These are phyloP conservation scores for Ceratocystis cacaofunesta DNA, from an alignment of 2,329 filamentous ascomycete genomes.

Conservation along the genomic window DNA sequence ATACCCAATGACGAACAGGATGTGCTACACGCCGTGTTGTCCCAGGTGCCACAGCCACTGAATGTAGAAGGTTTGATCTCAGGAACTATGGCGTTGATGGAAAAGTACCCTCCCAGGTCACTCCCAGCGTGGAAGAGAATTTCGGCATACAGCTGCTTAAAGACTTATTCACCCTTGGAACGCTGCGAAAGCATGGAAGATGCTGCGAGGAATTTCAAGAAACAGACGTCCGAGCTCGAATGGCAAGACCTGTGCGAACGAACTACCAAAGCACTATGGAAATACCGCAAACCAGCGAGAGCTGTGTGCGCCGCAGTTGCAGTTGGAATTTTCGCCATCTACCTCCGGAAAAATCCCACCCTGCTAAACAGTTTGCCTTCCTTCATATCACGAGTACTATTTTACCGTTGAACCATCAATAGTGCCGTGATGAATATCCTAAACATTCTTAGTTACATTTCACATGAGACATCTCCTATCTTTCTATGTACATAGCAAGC, in stretches of 20 bases:
- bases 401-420: neutral
- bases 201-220: constrained; percentile 51
- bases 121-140: constrained; percentile 60
- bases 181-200: constrained; percentile 42
- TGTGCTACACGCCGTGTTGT: constrained; percentile 78
- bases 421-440: neutral
- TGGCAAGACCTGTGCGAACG: constrained; percentile 21
- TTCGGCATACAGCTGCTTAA: constrained; percentile 64
- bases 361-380: constrained; percentile 14
- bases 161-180: constrained; percentile 51
- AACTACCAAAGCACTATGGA: constrained; percentile 17
- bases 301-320: constrained; percentile 49
- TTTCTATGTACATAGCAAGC: neutral
- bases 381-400: neutral
- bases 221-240: constrained; percentile 55
- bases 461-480: neutral
- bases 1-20: constrained; percentile 74
- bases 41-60: constrained; percentile 69
- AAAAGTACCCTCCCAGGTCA: constrained; percentile 52
- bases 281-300: constrained; percentile 48
- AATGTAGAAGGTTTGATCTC: constrained; percentile 65
- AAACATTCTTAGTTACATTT: neutral
- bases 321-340: constrained; percentile 53
- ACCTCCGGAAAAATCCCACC: constrained; percentile 39
- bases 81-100: constrained; percentile 48